These are phyloP conservation scores for Candida orba DNA, from an alignment of 805 yeast species.

Conservation along the genomic window DNA sequence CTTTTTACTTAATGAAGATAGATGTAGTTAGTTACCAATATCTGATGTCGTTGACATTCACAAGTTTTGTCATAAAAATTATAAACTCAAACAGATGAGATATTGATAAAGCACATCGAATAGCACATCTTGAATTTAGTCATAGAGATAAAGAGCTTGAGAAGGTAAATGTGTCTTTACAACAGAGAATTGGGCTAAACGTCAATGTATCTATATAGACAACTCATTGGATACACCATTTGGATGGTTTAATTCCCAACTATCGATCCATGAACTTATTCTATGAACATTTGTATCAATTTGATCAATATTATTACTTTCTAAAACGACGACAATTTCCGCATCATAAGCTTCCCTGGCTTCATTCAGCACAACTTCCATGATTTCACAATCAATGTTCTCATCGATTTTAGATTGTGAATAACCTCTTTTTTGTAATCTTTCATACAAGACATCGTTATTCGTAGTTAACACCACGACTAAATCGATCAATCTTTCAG, in stretches of 20 bases:
- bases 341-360: conserved; percentile 77
- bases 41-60: too few species aligned
- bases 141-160: conserved; percentile 83
- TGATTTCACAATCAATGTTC: conserved; percentile 92
- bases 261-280: conserved; percentile 62
- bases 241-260: conserved; percentile 66
- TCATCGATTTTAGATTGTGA: conserved; percentile 79
- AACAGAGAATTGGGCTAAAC: conserved; percentile 15
- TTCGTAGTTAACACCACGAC: conserved; percentile 85
- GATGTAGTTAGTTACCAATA: too few species aligned
- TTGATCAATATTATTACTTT: conserved; percentile 65
- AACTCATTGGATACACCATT: conserved; percentile 51
- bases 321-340: conserved; percentile 75
- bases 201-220: background rate
- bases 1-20: too few species aligned
- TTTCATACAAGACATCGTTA: conserved; percentile 62
- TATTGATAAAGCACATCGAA: too few species aligned
- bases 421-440: conserved; percentile 72
- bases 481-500: conserved; percentile 85
- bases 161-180: conserved; percentile 54
- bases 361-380: conserved; percentile 85
- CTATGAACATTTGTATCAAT: conserved; percentile 80
- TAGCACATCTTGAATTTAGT: background rate
- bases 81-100: too few species aligned
- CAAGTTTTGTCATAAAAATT: too few species aligned